A percentile compares a stretch with the other conserved stretches of the same genome.
These are phyloP conservation scores for Trichoderma simmonsii DNA, from an alignment of 2,329 filamentous ascomycete genomes.

Conservation along the genomic window DNA sequence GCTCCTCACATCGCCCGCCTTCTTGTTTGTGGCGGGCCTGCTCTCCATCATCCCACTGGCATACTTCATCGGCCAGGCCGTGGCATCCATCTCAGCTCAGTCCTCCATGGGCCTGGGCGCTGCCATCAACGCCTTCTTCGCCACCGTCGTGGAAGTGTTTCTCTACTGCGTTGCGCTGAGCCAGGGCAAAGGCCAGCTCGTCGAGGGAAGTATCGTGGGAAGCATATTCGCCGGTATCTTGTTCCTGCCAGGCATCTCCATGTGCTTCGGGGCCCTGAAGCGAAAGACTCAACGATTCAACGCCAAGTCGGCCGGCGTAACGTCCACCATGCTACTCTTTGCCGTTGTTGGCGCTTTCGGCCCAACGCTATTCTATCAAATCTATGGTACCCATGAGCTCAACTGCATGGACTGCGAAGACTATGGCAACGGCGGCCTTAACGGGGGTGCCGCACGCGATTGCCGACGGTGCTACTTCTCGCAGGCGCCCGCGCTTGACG, in stretches of 20 bases:
- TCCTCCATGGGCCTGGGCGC: slow-evolving; percentile 98
- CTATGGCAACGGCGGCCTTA: slow-evolving; percentile 33
- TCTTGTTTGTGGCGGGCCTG: slow-evolving; percentile 80
- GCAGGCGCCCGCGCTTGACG: slow-evolving; percentile 77
- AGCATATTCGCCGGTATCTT: slow-evolving; percentile 97
- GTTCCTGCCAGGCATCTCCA: slow-evolving; percentile 89
- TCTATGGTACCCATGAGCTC: slow-evolving; percentile 95
- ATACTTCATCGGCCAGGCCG: slow-evolving; percentile 97
- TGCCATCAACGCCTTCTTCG: slow-evolving; percentile 97
- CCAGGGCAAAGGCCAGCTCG: slow-evolving; percentile 87
- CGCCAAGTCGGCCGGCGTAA: slow-evolving; percentile 90
- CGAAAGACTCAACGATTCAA: slow-evolving; percentile 99
- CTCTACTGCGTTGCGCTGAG: slow-evolving; percentile 92
- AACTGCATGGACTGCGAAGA: slow-evolving; percentile 70
- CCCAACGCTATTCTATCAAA: slow-evolving; percentile 96
- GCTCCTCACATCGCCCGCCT: slow-evolving; percentile 75
- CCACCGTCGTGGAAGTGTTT: slow-evolving; percentile 94
- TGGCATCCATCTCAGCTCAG: slow-evolving; percentile 96
- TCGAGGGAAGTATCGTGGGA: slow-evolving; percentile 94
- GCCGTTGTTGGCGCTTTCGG: slow-evolving; percentile 94
- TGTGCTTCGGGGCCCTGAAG: slow-evolving; percentile 98
- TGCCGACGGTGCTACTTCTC: slow-evolving; percentile 94
- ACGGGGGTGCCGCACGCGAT: slow-evolving; percentile 55
- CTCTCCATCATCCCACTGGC: slow-evolving; percentile 93
- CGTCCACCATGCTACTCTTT: slow-evolving; percentile 96